Base-by-base conservation (phyloP, 164 flowering plant genomes). In the Hamamelis virginiana region DNA sequence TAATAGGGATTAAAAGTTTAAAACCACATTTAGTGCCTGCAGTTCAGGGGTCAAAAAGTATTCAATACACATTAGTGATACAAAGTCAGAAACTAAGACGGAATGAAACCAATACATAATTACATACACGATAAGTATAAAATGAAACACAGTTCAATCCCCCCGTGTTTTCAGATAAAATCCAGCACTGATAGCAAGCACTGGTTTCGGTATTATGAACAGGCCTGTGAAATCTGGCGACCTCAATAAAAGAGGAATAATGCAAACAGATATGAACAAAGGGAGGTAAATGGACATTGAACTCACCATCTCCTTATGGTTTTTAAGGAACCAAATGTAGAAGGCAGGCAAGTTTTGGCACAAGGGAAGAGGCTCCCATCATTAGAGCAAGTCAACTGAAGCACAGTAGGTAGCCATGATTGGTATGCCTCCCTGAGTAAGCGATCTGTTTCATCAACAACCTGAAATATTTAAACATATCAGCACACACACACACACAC, bases 361-460 rank as follows among this genome's bases (percentile, higher is more conserved):
- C 8, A 22, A 26, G 75, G 64, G 38, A 72, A 69, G n/a, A 58
- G 59, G 64, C 59, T 67, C 57, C 80, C 82, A 68, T 78, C 80
- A 59, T 55, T 67, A 63, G 82, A 69, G 1, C 27, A 62, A n/a
- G 91, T 80, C 69, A 85, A 58, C 48, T 83, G 83, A 74, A 89
- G 88, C 68, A 94, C 93, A 44, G 92, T 85, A 21, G 96, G 96
- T 65, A 94, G 79, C 96, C 96, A 94, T n/a, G 96, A 85, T 72
- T 94, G 98, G 69, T 94, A 94, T 41, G 96, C 86, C 74, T 94
- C 98, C 73, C 97, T 80, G 21, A 94, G 91, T 50, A 94, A 69
- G 63, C 96, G 75, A 61, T 94, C 97, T 52, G 94, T 89, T 87
- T 94, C 97, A 77, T 94, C 97, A 78, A 94, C 91, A 67, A 94